Percentiles rank a stretch among this genome's conserved stretches.
phyloP scores from a whole-genome alignment of 805 yeast genomes.

The Schwanniomyces pseudopolymorphus region DNA sequence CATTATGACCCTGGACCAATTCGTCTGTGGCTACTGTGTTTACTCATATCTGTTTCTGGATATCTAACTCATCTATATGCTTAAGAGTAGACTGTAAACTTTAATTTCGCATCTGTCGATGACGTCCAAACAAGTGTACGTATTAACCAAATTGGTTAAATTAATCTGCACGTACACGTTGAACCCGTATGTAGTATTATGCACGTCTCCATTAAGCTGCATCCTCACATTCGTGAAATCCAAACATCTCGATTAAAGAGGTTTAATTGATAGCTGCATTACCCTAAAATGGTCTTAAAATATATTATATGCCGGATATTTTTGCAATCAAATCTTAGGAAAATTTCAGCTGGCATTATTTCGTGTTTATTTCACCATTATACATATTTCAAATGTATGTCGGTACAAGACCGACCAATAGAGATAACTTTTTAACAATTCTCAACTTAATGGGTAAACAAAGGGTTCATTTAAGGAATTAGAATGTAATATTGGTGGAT shows the following conservation, averaged over 20 bases:
- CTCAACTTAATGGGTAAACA: not conserved
- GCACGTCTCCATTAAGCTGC: not conserved
- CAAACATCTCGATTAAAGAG: not conserved
- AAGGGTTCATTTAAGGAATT: not conserved
- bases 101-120: not conserved
- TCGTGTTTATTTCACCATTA: not conserved
- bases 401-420: not conserved
- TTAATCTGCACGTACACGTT: not conserved
- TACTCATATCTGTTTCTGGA: not conserved
- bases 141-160: not conserved
- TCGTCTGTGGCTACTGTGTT: not conserved
- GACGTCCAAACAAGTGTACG: not conserved
- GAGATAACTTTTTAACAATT: not conserved
- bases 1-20: too few species aligned
- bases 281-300: not conserved
- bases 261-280: not conserved
- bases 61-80: not conserved
- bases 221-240: not conserved
- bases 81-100: not conserved
- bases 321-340: not conserved
- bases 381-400: not conserved
- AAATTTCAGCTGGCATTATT: not conserved
- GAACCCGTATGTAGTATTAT: not conserved
- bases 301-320: not conserved
- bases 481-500: not conserved